Evolutionary conservation across 1,284 basidiomycete genomes (phyloP), one percentile per base, ranked within the genome.

Genomic region (Farysia itapuensis): DNA sequence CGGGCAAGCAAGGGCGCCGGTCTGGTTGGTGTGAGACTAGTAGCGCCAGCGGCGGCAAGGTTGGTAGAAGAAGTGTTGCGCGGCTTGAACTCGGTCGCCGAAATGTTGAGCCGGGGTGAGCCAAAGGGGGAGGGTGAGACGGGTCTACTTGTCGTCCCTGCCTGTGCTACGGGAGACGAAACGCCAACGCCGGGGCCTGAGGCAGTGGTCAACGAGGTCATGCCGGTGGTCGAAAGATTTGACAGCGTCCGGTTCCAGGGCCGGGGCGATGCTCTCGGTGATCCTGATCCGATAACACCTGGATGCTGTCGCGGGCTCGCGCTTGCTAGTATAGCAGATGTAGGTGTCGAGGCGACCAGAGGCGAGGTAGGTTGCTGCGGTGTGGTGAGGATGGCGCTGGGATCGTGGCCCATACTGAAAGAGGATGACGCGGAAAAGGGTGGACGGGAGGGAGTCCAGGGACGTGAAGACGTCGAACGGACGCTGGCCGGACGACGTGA

Each of bases 21-120:
- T 19, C 40, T 49, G 14, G 49, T 57, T 9, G 51, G 60, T 5
- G 54, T 60, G 26, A 57, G 43, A n/a, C n/a, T n/a, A n/a, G n/a
- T n/a, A 20, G 47, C 30, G 2, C 43, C 13, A 16, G 41, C 20
- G 12, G 44, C 18, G 13, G 44, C 34, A 4, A 46, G 29, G 35
- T 15, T 39, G 22, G 44, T 32, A 19, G 60, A 43, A 15, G 59
- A 42, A 11, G 37, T 32, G 0, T 42, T 38, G 6, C 66, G 53
- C 6, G 72, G 72, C 37, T 60, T 65, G 56, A 74, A 74, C 41
- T 67, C 67, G 16, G 41, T 40, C 5, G 72, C 72, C 6, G 49
- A 60, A 14, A 72, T 52, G 54, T 74, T 75, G 36, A 75, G 56
- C 21, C 67, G 51, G 15, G 71, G 72, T 9, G 71, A 72, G 26